Percentiles rank a stretch among this genome's conserved stretches.
Conservation (phyloP, 2,329 filamentous ascomycete species). For the Sarocladium kiliense region DNA sequence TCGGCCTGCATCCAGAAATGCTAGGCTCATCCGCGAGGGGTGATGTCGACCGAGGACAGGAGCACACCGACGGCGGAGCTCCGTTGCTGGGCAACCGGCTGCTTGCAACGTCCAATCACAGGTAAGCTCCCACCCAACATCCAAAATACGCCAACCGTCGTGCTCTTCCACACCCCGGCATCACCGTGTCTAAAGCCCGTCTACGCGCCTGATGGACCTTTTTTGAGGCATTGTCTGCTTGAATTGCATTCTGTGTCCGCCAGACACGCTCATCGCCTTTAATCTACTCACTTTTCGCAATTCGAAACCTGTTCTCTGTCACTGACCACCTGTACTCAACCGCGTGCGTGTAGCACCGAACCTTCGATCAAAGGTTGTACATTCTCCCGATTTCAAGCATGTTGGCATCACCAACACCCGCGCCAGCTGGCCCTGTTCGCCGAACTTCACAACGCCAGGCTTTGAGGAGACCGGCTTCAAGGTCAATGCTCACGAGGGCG, state of each 20-base stretch:
- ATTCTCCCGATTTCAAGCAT: conserved; percentile 15
- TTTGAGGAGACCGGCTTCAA: conserved; percentile 43
- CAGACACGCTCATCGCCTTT: not conserved
- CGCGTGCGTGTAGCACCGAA: conserved; percentile 6
- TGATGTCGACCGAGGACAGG: not conserved
- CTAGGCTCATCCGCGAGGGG: too few species aligned
- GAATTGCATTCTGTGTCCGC: not conserved
- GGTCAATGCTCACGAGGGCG: conserved; percentile 36
- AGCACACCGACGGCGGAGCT: not conserved
- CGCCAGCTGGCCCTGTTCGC: conserved; percentile 43
- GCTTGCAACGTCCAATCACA: not conserved
- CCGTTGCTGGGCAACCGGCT: not conserved
- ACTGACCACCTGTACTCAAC: not conserved
- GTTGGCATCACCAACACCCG: conserved; percentile 48
- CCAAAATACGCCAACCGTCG: conserved; percentile 5
- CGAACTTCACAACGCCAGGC: conserved; percentile 53
- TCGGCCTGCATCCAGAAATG: too few species aligned
- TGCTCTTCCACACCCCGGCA: conserved; percentile 4
- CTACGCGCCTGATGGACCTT: conserved; percentile 1
- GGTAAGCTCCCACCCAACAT: not conserved
- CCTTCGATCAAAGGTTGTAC: conserved; percentile 9
- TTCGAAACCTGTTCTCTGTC: not conserved
- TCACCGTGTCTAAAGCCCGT: conserved; percentile 3
- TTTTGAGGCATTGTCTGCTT: not conserved
- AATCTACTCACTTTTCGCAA: not conserved